phyloP scores from a whole-genome alignment of 1,284 basidiomycete genomes.

The Megacollybia platyphylla region DNA sequence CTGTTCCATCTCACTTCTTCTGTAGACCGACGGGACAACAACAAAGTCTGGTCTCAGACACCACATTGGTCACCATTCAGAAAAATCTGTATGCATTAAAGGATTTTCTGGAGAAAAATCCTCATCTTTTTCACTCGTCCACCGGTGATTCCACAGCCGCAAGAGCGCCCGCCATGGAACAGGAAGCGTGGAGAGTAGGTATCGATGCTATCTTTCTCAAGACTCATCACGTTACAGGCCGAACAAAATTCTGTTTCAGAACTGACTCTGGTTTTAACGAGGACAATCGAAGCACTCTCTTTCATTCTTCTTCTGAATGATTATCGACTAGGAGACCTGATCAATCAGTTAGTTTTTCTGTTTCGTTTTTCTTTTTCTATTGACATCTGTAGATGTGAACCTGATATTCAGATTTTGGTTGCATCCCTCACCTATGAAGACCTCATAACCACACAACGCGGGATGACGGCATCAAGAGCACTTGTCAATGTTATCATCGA shows the following conservation, averaged over 20 bases:
- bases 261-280: constrained; percentile 60
- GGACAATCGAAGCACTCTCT: constrained; percentile 85
- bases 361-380: constrained; percentile 6
- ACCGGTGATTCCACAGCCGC: constrained; percentile 49
- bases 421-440: constrained; percentile 70
- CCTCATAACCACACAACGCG: constrained; percentile 73
- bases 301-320: constrained; percentile 89
- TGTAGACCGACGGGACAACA: constrained; percentile 31
- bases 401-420: constrained; percentile 56
- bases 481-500: constrained; percentile 94
- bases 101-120: constrained; percentile 66
- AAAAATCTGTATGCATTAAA: constrained; percentile 70
- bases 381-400: constrained; percentile 42
- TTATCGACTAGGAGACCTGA: constrained; percentile 80
- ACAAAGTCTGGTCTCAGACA: constrained; percentile 49
- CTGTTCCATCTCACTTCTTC: constrained; percentile 5
- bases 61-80: constrained; percentile 56
- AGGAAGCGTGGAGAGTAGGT: constrained; percentile 74
- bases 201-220: constrained; percentile 5
- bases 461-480: constrained; percentile 75
- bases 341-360: constrained; percentile 49
- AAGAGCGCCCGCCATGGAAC: constrained; percentile 46
- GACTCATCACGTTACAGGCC: constrained; percentile 27
- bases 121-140: constrained; percentile 67
- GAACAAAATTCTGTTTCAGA: constrained; percentile 75